Evolutionary conservation across 805 yeast species (phyloP).

Genomic region (Suhomyces sp.): DNA sequence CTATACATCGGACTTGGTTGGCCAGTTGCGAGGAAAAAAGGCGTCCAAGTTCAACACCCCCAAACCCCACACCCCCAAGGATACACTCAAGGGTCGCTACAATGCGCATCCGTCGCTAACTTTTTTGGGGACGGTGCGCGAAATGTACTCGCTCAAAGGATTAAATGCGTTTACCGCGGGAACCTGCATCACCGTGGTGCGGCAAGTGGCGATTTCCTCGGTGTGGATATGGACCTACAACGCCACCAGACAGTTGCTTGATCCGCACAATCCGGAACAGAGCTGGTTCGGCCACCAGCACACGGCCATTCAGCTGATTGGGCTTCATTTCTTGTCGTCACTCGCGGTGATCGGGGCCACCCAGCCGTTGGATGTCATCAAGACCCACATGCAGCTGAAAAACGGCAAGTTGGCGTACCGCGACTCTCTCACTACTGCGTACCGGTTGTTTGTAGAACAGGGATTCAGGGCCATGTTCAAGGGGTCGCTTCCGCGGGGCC

Average conservation of each 20-base stretch:
- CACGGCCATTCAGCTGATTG: conserved; percentile 42
- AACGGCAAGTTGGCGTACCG: conserved; percentile 56
- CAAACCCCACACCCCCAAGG: conserved; percentile 15
- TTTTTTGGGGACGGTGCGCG: conserved; percentile 51
- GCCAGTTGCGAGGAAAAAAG: conserved; percentile 23
- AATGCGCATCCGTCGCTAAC: conserved; percentile 55
- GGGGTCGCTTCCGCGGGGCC: conserved; percentile 56
- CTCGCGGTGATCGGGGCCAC: conserved; percentile 72
- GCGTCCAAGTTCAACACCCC: conserved; percentile 22
- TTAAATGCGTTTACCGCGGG: conserved; percentile 79
- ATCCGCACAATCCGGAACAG: conserved; percentile 45
- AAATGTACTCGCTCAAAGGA: conserved; percentile 73
- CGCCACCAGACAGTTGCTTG: conserved; percentile 65
- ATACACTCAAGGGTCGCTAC: conserved; percentile 28
- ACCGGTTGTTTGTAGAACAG: conserved; percentile 26
- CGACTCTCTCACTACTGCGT: conserved; percentile 55
- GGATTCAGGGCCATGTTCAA: conserved; percentile 33
- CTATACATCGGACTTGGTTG: conserved; percentile 32
- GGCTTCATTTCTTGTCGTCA: conserved; percentile 58
- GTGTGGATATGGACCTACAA: conserved; percentile 85
- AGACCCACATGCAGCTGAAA: conserved; percentile 81
- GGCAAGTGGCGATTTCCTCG: conserved; percentile 77
- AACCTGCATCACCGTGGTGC: conserved; percentile 69
- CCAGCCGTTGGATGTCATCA: conserved; percentile 84
- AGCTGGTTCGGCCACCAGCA: conserved; percentile 47